Evolutionary conservation across 768 basidiomycete genomes (phyloP).

Genomic region (Mycena pura): DNA sequence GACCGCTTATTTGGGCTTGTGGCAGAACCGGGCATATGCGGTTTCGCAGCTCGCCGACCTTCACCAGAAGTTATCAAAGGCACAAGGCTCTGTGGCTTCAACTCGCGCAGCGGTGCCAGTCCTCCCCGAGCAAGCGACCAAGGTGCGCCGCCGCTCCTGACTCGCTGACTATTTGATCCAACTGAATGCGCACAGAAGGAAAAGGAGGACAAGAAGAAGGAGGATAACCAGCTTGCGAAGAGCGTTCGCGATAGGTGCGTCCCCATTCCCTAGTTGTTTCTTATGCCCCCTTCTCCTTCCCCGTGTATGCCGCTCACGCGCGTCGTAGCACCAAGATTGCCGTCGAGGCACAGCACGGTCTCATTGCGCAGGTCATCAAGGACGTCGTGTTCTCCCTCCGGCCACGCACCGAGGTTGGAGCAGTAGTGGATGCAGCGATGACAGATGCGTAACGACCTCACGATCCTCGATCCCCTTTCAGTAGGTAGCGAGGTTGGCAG

Average conservation of each 20-base stretch:
- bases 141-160: conserved; percentile 46
- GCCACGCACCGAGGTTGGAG: conserved; percentile 29
- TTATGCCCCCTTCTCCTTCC: neutral
- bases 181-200: conserved; percentile 46
- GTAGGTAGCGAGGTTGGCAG: too few relatives aligned
- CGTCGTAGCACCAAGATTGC: conserved; percentile 84
- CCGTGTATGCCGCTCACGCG: neutral
- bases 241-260: conserved; percentile 87
- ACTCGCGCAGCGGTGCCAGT: conserved; percentile 66
- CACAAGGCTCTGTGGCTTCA: conserved; percentile 59
- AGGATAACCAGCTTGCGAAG: conserved; percentile 86
- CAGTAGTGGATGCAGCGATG: conserved; percentile 11
- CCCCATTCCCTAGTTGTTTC: too few relatives aligned
- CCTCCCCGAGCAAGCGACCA: conserved; percentile 57
- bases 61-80: conserved; percentile 86
- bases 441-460: too few relatives aligned
- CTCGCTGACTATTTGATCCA: neutral
- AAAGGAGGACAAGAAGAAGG: conserved; percentile 81
- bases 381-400: conserved; percentile 85
- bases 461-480: too few relatives aligned
- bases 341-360: conserved; percentile 90
- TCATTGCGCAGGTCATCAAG: conserved; percentile 93
- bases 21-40: conserved; percentile 91
- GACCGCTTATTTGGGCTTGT: neutral
- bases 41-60: conserved; percentile 91